Percentiles rank a stretch among this genome's conserved stretches.
phyloP scores from a whole-genome alignment of 2,329 filamentous ascomycete genomes.

The Acrodontium crateriforme region DNA sequence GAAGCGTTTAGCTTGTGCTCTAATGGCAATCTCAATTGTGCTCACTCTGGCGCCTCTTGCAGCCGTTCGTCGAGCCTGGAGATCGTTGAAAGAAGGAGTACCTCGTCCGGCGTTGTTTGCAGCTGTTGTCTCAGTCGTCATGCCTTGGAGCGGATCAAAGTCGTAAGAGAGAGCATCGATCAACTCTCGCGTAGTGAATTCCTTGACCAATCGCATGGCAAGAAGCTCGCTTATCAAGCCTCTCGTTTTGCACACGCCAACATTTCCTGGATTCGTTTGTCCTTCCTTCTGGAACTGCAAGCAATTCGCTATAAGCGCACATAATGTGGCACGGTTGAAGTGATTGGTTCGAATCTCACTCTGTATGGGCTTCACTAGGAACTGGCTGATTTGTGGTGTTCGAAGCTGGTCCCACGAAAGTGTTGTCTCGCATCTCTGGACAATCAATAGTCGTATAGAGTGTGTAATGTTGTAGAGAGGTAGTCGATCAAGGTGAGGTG shows the following conservation, averaged over 20 bases:
- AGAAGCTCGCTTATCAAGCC: conserved; percentile 83
- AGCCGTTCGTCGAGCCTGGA: conserved; percentile 30
- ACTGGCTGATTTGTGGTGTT: conserved; percentile 92
- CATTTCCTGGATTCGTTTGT: conserved; percentile 67
- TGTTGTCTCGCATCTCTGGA: conserved; percentile 77
- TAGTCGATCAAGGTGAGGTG: conserved; percentile 65
- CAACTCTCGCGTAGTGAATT: conserved; percentile 76
- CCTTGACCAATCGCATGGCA: conserved; percentile 77
- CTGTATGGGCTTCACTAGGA: conserved; percentile 89
- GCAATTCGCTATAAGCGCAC: conserved; percentile 85
- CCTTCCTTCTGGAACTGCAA: conserved; percentile 85
- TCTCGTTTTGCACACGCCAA: conserved; percentile 69
- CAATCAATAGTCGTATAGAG: conserved; percentile 71
- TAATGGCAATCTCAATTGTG: conserved; percentile 82
- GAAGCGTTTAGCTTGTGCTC: conserved; percentile 83
- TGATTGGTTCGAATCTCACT: conserved; percentile 72
- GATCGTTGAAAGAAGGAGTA: conserved; percentile 6
- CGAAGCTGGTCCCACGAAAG: conserved; percentile 89
- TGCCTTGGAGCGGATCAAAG: conserved; percentile 80
- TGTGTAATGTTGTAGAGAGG: conserved; percentile 87
- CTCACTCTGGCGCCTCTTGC: conserved; percentile 63
- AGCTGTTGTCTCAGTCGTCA: conserved; percentile 38
- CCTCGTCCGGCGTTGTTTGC: conserved; percentile 19
- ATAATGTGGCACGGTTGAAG: conserved; percentile 74
- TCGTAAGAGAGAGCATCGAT: conserved; percentile 93